Percentiles rank a stretch among this genome's conserved stretches.
Evolutionary conservation across 345 rosid genomes (phyloP).

Genomic region (Acer negundo): DNA sequence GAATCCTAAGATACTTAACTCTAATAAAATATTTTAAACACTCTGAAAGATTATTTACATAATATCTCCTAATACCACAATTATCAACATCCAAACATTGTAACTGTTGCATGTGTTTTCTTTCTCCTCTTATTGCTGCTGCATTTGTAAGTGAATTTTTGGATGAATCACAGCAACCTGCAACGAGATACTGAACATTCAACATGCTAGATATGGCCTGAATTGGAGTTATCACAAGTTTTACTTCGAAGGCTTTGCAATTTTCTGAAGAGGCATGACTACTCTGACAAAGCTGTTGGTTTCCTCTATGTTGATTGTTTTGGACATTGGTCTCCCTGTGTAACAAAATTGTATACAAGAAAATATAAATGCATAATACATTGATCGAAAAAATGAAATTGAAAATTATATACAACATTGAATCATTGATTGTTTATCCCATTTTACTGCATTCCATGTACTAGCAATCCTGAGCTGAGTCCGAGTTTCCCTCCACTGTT

Average conservation of each 20-base stretch:
- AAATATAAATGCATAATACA: neutral
- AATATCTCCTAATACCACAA: neutral
- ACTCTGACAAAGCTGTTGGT: neutral
- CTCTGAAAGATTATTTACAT: neutral
- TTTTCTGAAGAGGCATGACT: neutral
- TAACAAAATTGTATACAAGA: no score
- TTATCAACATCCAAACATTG: neutral
- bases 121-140: conserved; percentile 1
- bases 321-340: neutral
- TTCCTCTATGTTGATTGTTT: neutral
- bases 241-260: neutral
- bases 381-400: neutral
- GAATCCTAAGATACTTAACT: no score
- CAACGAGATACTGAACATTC: no score
- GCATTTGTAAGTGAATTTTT: neutral
- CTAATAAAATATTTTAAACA: no score
- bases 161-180: neutral
- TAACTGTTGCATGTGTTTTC: neutral
- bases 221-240: neutral
- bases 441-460: neutral
- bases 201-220: neutral
- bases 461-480: neutral
- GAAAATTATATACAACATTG: neutral
- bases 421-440: no score
- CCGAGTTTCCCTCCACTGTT: neutral